Evolutionary conservation across 805 yeast genomes (phyloP).

Genomic region (Lipomyces kockii): DNA sequence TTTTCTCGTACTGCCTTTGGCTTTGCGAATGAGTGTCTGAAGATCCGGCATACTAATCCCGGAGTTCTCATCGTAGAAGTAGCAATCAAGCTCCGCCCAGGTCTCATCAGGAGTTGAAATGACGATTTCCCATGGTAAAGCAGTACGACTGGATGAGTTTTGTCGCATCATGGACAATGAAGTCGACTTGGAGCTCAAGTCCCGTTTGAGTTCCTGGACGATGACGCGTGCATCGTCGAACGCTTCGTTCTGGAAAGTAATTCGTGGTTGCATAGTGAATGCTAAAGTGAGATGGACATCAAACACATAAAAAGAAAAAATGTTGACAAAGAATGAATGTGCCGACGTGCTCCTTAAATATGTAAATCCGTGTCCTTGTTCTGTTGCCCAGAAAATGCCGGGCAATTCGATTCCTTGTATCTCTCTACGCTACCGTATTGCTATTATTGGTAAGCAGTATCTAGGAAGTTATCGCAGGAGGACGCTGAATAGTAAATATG

Average conservation of each 20-base stretch:
- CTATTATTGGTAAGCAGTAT: not conserved
- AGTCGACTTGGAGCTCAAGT: slow-evolving; percentile 1
- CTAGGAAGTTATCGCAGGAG: not conserved
- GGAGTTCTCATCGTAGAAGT: not conserved
- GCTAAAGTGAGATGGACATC: not conserved
- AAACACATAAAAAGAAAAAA: not conserved
- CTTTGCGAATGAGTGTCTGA: slow-evolving; percentile 1
- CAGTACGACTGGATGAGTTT: not conserved
- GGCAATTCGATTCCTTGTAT: not conserved
- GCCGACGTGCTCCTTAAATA: not conserved
- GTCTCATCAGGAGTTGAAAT: not conserved
- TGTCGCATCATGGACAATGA: not conserved
- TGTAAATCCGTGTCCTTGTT: not conserved
- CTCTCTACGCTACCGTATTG: not conserved
- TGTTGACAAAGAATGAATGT: not conserved
- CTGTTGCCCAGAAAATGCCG: not conserved
- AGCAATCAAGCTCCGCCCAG: not conserved
- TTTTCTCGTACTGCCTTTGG: not conserved
- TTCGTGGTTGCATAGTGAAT: not conserved
- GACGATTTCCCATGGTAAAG: not conserved
- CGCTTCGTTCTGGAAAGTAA: not conserved
- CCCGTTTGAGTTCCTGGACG: slow-evolving; percentile 1
- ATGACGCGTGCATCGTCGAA: not conserved
- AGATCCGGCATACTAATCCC: not conserved
- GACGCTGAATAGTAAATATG: not conserved